These are phyloP conservation scores for Colletotrichum sp. DNA, from an alignment of 2,329 filamentous ascomycete genomes.

Conservation along the genomic window DNA sequence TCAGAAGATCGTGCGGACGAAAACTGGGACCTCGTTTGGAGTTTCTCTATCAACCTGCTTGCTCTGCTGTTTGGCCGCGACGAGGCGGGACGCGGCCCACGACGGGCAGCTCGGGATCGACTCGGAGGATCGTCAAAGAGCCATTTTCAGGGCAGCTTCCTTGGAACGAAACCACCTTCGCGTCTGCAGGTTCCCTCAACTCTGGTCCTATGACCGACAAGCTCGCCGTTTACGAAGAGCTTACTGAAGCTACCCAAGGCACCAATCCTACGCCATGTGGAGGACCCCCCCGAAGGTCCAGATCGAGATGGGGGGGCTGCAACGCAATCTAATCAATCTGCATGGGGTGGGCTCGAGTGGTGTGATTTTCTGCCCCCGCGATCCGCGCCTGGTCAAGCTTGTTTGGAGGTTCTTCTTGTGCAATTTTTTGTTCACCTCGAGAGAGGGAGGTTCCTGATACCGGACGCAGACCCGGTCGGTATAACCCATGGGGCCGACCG, in stretches of 20 bases:
- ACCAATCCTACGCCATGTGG: not conserved
- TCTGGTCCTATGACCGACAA: not conserved
- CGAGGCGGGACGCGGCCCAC: not conserved
- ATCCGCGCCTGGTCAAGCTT: not conserved
- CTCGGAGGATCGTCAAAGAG: not conserved
- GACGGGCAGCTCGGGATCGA: not conserved
- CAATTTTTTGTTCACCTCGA: not conserved
- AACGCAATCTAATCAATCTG: constrained; percentile 15
- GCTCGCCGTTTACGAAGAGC: not conserved
- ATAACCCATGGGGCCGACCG: not conserved
- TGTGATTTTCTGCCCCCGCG: constrained; percentile 9
- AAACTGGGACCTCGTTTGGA: not conserved
- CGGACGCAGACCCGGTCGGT: not conserved
- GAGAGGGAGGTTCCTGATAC: not conserved
- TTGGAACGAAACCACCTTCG: not conserved
- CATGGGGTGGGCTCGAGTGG: not conserved
- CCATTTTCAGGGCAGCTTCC: not conserved
- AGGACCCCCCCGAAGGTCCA: not conserved
- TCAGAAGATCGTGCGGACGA: not conserved
- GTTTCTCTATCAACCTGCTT: not conserved
- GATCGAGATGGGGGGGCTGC: constrained; percentile 15
- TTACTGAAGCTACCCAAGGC: not conserved
- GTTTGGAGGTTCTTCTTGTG: not conserved
- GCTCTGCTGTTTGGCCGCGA: not conserved
- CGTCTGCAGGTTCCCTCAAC: not conserved